phyloP scores from a whole-genome alignment of 1,139 yeast species.

The Pneumocystis oryctolagi region DNA sequence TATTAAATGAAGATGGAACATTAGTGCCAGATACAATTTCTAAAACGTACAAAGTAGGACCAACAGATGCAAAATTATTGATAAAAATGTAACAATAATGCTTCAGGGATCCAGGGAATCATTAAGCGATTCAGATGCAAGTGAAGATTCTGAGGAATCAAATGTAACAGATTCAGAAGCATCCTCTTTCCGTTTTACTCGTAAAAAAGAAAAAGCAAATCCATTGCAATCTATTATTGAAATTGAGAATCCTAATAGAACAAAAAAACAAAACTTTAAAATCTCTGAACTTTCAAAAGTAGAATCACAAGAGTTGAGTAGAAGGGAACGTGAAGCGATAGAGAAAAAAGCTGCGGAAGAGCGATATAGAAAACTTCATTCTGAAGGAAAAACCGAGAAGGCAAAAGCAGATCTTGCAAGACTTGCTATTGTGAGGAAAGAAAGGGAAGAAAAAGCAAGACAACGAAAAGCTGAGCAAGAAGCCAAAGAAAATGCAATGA shows the following conservation, averaged over 20 bases:
- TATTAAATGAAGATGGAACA: neutral
- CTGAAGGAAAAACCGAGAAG: slow-evolving; percentile 17
- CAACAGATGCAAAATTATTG: neutral
- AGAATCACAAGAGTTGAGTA: slow-evolving; percentile 10
- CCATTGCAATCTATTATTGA: slow-evolving; percentile 1
- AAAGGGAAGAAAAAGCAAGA: slow-evolving; percentile 16
- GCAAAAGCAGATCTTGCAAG: slow-evolving; percentile 17
- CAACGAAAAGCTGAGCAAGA: slow-evolving; percentile 16
- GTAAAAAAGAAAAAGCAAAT: neutral
- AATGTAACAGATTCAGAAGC: neutral
- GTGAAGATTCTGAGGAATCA: neutral
- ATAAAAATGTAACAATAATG: neutral
- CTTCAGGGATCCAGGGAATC: neutral
- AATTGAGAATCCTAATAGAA: slow-evolving; percentile 5
- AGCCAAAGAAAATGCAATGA: slow-evolving; percentile 7
- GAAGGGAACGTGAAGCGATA: slow-evolving; percentile 16
- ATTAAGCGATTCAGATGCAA: neutral
- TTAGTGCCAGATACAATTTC: neutral
- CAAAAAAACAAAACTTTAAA: slow-evolving; percentile 5
- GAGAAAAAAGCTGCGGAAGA: slow-evolving; percentile 16
- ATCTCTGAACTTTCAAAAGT: neutral
- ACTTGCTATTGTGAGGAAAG: slow-evolving; percentile 14
- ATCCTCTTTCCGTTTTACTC: neutral
- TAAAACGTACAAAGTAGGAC: neutral
- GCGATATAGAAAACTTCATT: slow-evolving; percentile 17